A percentile compares a stretch with the other conserved stretches of the same genome.
Evolutionary conservation across 305 asterid species (phyloP).

Genomic region (Fraxinus angustifolia): DNA sequence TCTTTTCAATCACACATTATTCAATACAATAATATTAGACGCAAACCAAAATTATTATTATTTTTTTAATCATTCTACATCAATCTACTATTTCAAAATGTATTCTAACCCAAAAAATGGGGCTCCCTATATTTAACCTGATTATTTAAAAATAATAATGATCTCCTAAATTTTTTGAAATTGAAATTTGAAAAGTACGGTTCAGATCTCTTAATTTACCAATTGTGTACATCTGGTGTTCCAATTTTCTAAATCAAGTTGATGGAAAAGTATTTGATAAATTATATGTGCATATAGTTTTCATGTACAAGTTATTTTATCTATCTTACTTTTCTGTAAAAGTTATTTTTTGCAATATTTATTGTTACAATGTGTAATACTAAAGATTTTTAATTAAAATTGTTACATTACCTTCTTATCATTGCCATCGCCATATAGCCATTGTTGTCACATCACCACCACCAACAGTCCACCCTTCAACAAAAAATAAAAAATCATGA

Average conservation of each 20-base stretch:
- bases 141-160: neutral
- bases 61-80: too few species aligned
- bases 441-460: neutral
- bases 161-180: neutral
- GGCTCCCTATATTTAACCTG: too few species aligned
- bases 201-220: neutral
- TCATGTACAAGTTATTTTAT: neutral
- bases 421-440: neutral
- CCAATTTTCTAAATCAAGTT: neutral
- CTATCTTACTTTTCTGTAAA: neutral
- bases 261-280: neutral
- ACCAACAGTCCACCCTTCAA: neutral
- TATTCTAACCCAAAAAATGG: too few species aligned
- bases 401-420: neutral
- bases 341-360: neutral
- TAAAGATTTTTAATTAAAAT: too few species aligned
- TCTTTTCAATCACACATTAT: too few species aligned
- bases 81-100: too few species aligned
- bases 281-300: neutral
- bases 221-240: neutral
- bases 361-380: neutral
- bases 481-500: too few species aligned
- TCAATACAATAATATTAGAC: too few species aligned
- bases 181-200: neutral
- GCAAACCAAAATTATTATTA: too few species aligned